phyloP scores from a whole-genome alignment of 495 filamentous ascomycete genomes.

The Cetradonia linearis region DNA sequence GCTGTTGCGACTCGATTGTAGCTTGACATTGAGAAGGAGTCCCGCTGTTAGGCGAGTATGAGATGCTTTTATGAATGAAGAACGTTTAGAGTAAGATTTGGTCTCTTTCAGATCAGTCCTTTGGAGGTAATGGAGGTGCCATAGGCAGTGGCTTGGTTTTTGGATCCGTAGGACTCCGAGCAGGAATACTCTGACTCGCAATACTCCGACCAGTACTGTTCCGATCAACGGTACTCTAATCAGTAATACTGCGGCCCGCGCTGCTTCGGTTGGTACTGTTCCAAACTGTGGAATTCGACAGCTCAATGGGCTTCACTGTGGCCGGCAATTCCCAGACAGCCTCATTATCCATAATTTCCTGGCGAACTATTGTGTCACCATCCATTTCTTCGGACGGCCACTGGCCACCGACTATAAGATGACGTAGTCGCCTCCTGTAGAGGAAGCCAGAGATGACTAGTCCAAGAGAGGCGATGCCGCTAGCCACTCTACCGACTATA shows the following conservation, averaged over 20 bases:
- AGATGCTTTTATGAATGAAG: neutral
- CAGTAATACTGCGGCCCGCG: neutral
- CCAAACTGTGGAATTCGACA: neutral
- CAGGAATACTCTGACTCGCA: neutral
- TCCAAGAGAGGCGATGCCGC: conserved; percentile 10
- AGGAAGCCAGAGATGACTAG: neutral
- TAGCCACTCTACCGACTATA: conserved; percentile 9
- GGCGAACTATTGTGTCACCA: neutral
- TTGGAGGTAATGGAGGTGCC: neutral
- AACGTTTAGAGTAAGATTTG: neutral
- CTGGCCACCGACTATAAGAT: conserved; percentile 1
- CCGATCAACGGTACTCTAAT: neutral
- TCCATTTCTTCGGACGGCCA: conserved; percentile 19
- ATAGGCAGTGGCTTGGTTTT: neutral
- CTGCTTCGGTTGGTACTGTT: neutral
- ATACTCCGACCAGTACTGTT: neutral
- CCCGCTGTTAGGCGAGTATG: neutral
- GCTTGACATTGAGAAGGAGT: neutral
- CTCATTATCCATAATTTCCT: conserved; percentile 8
- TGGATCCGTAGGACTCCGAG: too few relatives aligned
- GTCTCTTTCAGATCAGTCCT: neutral
- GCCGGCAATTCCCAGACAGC: conserved; percentile 15
- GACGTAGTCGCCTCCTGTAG: conserved; percentile 7
- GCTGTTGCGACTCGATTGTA: neutral
- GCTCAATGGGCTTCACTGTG: conserved; percentile 4